Conservation (phyloP, 768 basidiomycete species). For the Porpolomopsis calyptriformis region DNA sequence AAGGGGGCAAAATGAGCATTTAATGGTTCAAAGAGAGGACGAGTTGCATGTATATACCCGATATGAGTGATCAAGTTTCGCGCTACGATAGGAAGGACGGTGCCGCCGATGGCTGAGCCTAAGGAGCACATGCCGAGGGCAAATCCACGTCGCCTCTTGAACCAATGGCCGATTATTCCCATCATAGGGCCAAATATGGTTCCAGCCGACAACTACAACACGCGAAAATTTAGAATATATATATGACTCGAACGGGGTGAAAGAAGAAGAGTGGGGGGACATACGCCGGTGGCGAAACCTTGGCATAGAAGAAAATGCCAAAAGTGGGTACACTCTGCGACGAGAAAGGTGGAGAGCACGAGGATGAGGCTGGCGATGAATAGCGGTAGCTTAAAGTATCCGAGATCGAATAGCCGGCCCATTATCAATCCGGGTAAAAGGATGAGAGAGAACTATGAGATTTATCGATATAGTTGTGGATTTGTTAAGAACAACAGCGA, state of each 20-base stretch:
- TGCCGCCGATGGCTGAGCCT: conserved; percentile 54
- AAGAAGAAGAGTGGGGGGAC: conserved; percentile 11
- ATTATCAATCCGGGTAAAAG: conserved; percentile 41
- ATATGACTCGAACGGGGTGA: background rate
- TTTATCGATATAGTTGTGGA: background rate
- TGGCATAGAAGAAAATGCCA: conserved; percentile 63
- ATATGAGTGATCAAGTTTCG: conserved; percentile 40
- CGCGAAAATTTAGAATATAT: background rate
- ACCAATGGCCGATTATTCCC: conserved; percentile 54
- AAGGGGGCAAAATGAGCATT: background rate
- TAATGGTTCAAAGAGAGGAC: background rate
- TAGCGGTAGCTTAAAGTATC: conserved; percentile 41
- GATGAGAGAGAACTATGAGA: conserved; percentile 33
- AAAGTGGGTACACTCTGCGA: conserved; percentile 49
- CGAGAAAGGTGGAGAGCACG: conserved; percentile 39
- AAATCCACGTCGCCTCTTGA: conserved; percentile 40
- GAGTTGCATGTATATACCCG: conserved; percentile 33
- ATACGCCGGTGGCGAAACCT: conserved; percentile 44
- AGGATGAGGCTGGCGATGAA: conserved; percentile 33
- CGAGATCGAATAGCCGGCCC: conserved; percentile 54
- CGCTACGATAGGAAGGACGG: conserved; percentile 47
- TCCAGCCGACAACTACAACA: conserved; percentile 24
- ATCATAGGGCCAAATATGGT: conserved; percentile 42
- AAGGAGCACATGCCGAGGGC: conserved; percentile 45
- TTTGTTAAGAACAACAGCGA: background rate